These are phyloP conservation scores for Cystobasidium ongulense DNA, from an alignment of 768 basidiomycete genomes.

Conservation along the genomic window DNA sequence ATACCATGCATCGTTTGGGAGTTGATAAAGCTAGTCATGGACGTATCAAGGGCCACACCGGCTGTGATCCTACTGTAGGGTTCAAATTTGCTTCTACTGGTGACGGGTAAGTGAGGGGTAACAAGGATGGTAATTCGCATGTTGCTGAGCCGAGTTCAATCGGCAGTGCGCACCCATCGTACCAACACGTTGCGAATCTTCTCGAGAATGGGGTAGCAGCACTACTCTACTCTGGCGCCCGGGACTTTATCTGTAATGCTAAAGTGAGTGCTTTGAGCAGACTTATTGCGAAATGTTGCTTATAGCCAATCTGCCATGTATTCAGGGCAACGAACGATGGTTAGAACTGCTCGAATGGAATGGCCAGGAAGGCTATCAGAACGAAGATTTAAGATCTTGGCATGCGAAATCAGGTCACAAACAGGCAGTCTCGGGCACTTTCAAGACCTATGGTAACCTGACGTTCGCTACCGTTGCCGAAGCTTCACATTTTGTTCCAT, in stretches of 20 bases:
- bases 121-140: neutral
- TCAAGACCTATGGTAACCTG: constrained; percentile 32
- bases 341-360: constrained; percentile 32
- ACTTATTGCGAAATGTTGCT: neutral
- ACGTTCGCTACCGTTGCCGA: constrained; percentile 40
- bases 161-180: constrained; percentile 25
- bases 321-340: constrained; percentile 35
- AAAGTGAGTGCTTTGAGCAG: neutral
- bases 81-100: constrained; percentile 34
- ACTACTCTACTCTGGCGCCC: constrained; percentile 35
- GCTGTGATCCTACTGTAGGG: constrained; percentile 37
- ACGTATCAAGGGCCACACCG: constrained; percentile 35
- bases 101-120: constrained; percentile 32
- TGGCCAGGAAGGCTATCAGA: constrained; percentile 18
- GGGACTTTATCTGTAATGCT: constrained; percentile 36
- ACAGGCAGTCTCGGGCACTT: constrained; percentile 35
- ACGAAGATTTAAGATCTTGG: constrained; percentile 31
- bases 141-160: neutral
- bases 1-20: constrained; percentile 35
- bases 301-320: neutral
- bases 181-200: constrained; percentile 33
- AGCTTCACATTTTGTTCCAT: constrained; percentile 39
- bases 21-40: constrained; percentile 36
- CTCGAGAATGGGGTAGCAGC: constrained; percentile 35
- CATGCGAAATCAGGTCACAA: constrained; percentile 10